phyloP scores from a whole-genome alignment of 2,329 filamentous ascomycete species.

The Trichoderma afroharzianum region DNA sequence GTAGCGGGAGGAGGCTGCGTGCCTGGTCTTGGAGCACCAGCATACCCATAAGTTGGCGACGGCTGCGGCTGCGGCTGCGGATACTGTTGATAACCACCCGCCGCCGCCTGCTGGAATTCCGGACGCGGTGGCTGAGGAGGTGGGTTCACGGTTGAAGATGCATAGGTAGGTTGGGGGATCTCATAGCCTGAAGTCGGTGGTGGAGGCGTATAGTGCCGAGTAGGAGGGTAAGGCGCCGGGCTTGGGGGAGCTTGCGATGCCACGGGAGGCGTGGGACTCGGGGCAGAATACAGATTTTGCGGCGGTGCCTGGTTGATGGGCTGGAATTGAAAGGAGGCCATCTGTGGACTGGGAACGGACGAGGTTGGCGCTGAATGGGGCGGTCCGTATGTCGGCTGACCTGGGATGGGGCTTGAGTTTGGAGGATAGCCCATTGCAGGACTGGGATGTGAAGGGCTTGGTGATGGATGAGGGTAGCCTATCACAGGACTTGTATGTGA shows the following conservation, averaged over 20 bases:
- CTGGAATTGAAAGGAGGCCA: background rate
- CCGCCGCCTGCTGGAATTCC: conserved; percentile 9
- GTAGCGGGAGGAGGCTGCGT: conserved; percentile 10
- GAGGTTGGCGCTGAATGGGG: background rate
- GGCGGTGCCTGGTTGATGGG: background rate
- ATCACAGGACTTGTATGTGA: background rate
- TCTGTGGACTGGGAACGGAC: background rate
- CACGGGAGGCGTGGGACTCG: background rate
- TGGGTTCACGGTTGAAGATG: background rate
- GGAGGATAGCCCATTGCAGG: background rate
- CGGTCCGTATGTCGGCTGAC: conserved; percentile 13
- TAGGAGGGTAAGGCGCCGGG: background rate
- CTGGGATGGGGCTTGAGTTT: background rate
- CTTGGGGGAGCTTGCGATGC: background rate
- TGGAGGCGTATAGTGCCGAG: conserved; percentile 9
- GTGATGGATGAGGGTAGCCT: background rate
- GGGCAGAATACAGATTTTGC: background rate
- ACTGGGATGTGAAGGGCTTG: background rate
- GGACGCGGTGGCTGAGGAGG: conserved; percentile 18
- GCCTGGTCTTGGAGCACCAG: background rate
- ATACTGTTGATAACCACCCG: background rate
- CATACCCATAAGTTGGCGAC: conserved; percentile 11
- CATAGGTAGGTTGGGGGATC: conserved; percentile 18
- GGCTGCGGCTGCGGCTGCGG: conserved; percentile 15
- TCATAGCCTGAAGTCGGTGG: conserved; percentile 6